Conservation (phyloP, 129 eudicot genomes). For the Helianthus tuberosus region DNA sequence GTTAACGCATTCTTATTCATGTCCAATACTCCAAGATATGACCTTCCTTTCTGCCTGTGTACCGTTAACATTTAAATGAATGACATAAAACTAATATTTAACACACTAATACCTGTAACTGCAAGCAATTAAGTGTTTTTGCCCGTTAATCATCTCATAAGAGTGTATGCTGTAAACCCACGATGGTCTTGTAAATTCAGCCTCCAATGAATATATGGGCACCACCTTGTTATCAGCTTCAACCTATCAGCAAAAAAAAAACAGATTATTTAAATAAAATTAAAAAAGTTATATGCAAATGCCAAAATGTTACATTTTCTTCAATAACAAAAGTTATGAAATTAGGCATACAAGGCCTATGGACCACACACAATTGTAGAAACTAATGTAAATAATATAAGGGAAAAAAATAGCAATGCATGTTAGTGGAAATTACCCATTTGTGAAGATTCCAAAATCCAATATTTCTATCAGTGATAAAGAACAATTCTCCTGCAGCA, state of each 20-base stretch:
- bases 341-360: too few relatives aligned
- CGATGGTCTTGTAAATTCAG: conserved; percentile 63
- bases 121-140: conserved; percentile 52
- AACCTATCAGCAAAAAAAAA: conserved; percentile 26
- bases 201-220: conserved; percentile 55
- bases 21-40: conserved; percentile 58
- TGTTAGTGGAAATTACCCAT: conserved; percentile 39
- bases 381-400: neutral
- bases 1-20: conserved; percentile 38
- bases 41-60: conserved; percentile 57
- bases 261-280: neutral
- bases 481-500: conserved; percentile 59
- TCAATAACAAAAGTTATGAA: too few relatives aligned
- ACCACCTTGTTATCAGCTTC: conserved; percentile 45
- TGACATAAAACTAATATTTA: too few relatives aligned
- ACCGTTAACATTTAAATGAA: neutral
- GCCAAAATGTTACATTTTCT: neutral
- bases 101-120: conserved; percentile 44
- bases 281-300: neutral
- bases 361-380: neutral
- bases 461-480: conserved; percentile 52
- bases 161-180: conserved; percentile 64
- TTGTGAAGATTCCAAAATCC: conserved; percentile 66
- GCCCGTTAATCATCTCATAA: conserved; percentile 41
- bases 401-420: too few relatives aligned